A percentile compares a stretch with the other conserved stretches of the same genome.
Evolutionary conservation across 2,329 filamentous ascomycete species (phyloP).

Genomic region (Alternaria sp.): DNA sequence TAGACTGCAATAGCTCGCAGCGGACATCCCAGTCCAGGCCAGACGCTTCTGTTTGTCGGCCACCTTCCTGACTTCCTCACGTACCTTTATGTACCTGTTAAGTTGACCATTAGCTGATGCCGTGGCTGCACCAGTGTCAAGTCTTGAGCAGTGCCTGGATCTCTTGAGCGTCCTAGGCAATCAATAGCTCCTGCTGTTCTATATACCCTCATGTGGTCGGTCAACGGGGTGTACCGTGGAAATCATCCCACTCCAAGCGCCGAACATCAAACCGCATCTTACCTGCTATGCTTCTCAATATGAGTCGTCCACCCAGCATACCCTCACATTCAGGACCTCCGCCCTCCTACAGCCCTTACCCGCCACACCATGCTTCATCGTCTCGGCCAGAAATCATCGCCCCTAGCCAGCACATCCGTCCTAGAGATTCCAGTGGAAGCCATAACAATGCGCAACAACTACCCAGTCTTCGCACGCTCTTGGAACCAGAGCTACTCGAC

Average conservation of each 20-base stretch:
- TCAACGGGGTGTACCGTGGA: constrained; percentile 43
- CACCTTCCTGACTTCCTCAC: constrained; percentile 35
- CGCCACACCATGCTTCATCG: constrained; percentile 35
- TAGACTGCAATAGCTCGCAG: constrained; percentile 47
- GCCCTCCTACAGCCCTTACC: constrained; percentile 41
- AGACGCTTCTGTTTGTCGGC: constrained; percentile 44
- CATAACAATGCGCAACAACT: constrained; percentile 46
- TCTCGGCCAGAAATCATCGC: constrained; percentile 39
- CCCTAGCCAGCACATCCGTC: constrained; percentile 36
- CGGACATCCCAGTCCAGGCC: constrained; percentile 44
- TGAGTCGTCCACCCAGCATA: constrained; percentile 86
- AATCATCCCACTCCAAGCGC: constrained; percentile 40
- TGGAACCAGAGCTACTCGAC: constrained; percentile 49
- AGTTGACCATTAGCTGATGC: constrained; percentile 44
- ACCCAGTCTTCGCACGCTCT: constrained; percentile 50
- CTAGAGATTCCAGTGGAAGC: constrained; percentile 35
- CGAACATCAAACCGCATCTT: constrained; percentile 35
- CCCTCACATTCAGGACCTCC: constrained; percentile 72
- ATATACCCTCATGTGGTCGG: constrained; percentile 45
- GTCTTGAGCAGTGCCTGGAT: constrained; percentile 37
- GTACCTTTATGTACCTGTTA: constrained; percentile 43
- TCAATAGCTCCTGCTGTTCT: constrained; percentile 43
- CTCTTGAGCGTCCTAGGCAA: constrained; percentile 31
- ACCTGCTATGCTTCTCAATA: constrained; percentile 64
- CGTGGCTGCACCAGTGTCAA: constrained; percentile 43